Percentiles rank a stretch among this genome's conserved stretches.
These are phyloP conservation scores for Fusarium verticillioides DNA, from an alignment of 2,329 filamentous ascomycete genomes.

Conservation along the genomic window DNA sequence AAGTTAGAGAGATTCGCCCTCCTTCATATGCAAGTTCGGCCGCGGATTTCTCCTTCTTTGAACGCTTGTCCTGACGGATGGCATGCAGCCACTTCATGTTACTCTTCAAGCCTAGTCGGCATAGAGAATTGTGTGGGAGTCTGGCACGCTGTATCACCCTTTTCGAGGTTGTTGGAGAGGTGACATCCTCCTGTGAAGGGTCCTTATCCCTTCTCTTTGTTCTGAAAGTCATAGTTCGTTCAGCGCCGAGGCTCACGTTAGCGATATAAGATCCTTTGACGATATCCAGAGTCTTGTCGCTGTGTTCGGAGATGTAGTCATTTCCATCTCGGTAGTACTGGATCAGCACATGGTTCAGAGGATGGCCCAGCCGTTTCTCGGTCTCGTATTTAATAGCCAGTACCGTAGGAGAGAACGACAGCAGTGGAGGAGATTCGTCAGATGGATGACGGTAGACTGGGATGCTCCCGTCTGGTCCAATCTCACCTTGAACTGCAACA, in stretches of 20 bases:
- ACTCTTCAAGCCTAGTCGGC: conserved; percentile 81
- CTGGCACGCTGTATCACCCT: conserved; percentile 74
- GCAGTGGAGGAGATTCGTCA: conserved; percentile 83
- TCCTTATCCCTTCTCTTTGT: conserved; percentile 74
- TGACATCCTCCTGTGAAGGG: conserved; percentile 39
- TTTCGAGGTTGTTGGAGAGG: conserved; percentile 27
- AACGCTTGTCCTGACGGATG: conserved; percentile 89
- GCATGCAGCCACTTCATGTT: conserved; percentile 91
- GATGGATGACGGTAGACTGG: conserved; percentile 96
- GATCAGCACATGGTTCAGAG: conserved; percentile 90
- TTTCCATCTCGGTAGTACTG: conserved; percentile 90
- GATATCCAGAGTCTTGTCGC: conserved; percentile 96
- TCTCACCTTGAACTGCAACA: conserved; percentile 85
- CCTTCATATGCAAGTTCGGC: conserved; percentile 79
- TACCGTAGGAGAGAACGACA: conserved; percentile 80
- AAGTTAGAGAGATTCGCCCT: conserved; percentile 90
- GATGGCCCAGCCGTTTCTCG: conserved; percentile 79
- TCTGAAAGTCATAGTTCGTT: conserved; percentile 88
- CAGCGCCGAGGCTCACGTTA: conserved; percentile 92
- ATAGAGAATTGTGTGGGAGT: conserved; percentile 90
- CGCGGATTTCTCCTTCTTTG: conserved; percentile 70
- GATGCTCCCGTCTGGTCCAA: conserved; percentile 75
- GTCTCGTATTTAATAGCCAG: conserved; percentile 73
- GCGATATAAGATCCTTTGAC: conserved; percentile 83
- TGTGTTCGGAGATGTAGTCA: conserved; percentile 96